Conservation (phyloP, 768 basidiomycete species). For the Candolleomyces eurysporus region DNA sequence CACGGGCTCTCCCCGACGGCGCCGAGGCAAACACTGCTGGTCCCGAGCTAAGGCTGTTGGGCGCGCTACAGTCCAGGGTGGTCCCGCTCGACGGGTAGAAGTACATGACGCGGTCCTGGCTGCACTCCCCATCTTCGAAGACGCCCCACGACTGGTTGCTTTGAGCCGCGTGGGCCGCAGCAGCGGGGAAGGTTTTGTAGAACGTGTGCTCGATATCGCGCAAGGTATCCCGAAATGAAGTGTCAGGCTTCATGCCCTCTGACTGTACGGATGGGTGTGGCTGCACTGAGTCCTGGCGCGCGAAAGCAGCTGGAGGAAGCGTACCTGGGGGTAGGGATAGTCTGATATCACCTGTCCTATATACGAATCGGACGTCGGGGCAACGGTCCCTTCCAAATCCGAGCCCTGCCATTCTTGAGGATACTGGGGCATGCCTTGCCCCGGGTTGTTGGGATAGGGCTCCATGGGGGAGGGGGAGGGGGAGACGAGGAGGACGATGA, state of each 20-base stretch:
- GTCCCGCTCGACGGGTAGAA: conserved; percentile 1
- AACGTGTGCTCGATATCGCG: conserved; percentile 38
- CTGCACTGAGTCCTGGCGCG: not conserved
- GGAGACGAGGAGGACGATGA: not conserved
- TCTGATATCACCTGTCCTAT: not conserved
- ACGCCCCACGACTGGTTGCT: not conserved
- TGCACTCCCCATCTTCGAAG: not conserved
- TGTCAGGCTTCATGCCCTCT: not conserved
- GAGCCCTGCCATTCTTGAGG: not conserved
- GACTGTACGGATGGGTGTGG: not conserved
- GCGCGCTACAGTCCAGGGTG: not conserved
- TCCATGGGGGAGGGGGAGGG: not conserved
- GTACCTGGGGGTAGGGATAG: not conserved
- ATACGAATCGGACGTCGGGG: not conserved
- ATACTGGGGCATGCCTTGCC: conserved; percentile 2
- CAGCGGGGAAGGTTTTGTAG: conserved; percentile 23
- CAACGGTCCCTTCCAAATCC: not conserved
- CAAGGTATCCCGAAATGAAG: conserved; percentile 29
- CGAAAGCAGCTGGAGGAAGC: not conserved
- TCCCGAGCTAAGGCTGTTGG: not conserved
- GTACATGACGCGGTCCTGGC: not conserved
- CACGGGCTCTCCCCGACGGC: not conserved
- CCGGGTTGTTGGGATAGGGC: not conserved
- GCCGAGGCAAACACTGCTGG: not conserved
- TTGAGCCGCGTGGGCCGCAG: conserved; percentile 11